These are phyloP conservation scores for Colletotrichum sp. DNA, from an alignment of 2,329 filamentous ascomycete genomes.

Conservation along the genomic window DNA sequence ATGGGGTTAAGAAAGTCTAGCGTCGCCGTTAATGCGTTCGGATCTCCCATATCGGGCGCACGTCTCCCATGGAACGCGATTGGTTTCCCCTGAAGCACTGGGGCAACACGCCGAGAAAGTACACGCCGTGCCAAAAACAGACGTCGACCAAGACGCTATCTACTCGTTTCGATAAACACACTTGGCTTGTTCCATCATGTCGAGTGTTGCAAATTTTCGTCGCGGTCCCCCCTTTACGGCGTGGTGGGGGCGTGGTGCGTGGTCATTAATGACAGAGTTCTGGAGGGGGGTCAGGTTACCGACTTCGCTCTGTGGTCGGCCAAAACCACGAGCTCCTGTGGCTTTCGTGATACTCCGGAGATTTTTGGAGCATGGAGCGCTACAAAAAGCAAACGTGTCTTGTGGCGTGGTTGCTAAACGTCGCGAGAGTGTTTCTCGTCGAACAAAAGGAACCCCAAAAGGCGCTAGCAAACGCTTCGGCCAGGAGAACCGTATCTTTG, in stretches of 20 bases:
- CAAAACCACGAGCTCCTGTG: background rate
- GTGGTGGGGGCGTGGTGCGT: background rate
- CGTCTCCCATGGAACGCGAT: background rate
- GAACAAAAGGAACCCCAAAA: background rate
- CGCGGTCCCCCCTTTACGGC: background rate
- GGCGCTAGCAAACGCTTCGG: background rate
- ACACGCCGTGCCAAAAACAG: background rate
- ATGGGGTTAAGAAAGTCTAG: background rate
- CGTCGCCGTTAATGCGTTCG: background rate
- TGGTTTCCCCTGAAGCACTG: background rate
- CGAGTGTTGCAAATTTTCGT: background rate
- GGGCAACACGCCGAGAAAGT: background rate
- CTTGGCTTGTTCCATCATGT: background rate
- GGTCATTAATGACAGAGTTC: conserved; percentile 16
- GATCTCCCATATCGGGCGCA: background rate
- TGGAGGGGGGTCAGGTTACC: background rate
- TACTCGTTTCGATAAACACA: background rate
- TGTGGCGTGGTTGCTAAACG: background rate
- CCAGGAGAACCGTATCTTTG: background rate
- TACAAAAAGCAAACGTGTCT: background rate
- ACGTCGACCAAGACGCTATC: background rate
- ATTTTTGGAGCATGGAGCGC: background rate
- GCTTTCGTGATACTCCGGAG: conserved; percentile 1
- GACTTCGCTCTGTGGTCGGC: background rate
- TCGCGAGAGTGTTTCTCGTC: background rate